phyloP scores from a whole-genome alignment of 441 rosid species.

The Corymbia calophylla region DNA sequence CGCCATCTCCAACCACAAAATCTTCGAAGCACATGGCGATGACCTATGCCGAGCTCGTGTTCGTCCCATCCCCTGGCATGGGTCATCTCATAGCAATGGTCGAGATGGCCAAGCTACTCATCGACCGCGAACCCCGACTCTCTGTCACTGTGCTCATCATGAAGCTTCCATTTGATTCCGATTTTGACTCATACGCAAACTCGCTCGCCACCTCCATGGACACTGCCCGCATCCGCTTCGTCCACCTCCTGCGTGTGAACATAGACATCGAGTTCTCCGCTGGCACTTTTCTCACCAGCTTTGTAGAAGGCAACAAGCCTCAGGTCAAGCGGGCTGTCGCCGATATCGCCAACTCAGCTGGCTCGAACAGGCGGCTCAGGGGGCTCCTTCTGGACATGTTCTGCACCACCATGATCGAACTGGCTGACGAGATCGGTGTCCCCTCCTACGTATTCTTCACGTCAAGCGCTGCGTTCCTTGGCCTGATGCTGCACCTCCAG shows the following conservation, averaged over 20 bases:
- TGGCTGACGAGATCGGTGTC: conserved; percentile 23
- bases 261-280: background rate
- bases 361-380: background rate
- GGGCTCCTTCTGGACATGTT: conserved; percentile 38
- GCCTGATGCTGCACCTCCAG: conserved; percentile 10
- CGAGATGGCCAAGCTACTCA: background rate
- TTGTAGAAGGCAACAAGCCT: background rate
- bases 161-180: background rate
- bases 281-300: background rate
- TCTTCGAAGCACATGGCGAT: background rate
- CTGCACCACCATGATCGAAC: conserved; percentile 29
- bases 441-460: conserved; percentile 42
- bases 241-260: background rate
- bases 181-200: background rate
- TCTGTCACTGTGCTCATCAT: background rate
- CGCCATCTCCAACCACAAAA: background rate
- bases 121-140: background rate
- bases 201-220: background rate
- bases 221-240: background rate
- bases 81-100: background rate
- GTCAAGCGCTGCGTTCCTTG: conserved; percentile 25
- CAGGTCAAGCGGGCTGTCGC: background rate
- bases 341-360: background rate
- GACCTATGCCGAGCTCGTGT: background rate
- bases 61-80: background rate